phyloP scores from a whole-genome alignment of 1,284 basidiomycete genomes.

The Ceratobasidium sp. region DNA sequence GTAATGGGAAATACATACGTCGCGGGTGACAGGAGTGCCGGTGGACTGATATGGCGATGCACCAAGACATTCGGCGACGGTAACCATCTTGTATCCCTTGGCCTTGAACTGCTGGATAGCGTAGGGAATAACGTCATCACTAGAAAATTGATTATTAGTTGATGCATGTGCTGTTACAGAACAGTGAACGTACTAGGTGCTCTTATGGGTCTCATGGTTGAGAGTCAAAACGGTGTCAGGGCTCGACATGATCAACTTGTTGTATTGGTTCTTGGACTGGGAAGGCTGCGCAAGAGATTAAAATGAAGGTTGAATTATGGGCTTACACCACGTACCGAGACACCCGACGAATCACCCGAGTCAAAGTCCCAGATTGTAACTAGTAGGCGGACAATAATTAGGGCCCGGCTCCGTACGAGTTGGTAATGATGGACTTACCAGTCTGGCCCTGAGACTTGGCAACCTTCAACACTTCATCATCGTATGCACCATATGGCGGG shows the following conservation, averaged over 20 bases:
- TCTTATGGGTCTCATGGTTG: slow-evolving; percentile 40
- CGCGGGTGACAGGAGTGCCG: slow-evolving; percentile 5
- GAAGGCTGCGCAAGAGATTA: neutral
- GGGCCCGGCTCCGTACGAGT: neutral
- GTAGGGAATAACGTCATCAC: slow-evolving; percentile 11
- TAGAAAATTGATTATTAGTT: slow-evolving; percentile 10
- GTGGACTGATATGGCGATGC: slow-evolving; percentile 28
- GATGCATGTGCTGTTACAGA: neutral
- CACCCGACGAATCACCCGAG: slow-evolving; percentile 37
- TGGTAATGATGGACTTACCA: neutral
- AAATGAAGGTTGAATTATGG: neutral
- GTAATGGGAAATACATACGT: slow-evolving; percentile 13
- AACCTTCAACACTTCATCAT: slow-evolving; percentile 17
- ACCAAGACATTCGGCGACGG: slow-evolving; percentile 40
- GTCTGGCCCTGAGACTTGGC: slow-evolving; percentile 12
- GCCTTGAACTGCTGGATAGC: slow-evolving; percentile 16
- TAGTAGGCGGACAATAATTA: slow-evolving; percentile 1
- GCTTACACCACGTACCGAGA: neutral
- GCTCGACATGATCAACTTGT: neutral
- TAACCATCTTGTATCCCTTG: slow-evolving; percentile 37
- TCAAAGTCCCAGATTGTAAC: slow-evolving; percentile 40
- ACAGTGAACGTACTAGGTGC: neutral
- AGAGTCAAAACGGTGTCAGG: slow-evolving; percentile 38
- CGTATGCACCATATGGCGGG: slow-evolving; percentile 38
- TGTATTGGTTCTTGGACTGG: slow-evolving; percentile 1